Evolutionary conservation across 1,284 basidiomycete genomes (phyloP), one percentile per base, ranked within the genome.

Genomic region (Tilletia setariae): DNA sequence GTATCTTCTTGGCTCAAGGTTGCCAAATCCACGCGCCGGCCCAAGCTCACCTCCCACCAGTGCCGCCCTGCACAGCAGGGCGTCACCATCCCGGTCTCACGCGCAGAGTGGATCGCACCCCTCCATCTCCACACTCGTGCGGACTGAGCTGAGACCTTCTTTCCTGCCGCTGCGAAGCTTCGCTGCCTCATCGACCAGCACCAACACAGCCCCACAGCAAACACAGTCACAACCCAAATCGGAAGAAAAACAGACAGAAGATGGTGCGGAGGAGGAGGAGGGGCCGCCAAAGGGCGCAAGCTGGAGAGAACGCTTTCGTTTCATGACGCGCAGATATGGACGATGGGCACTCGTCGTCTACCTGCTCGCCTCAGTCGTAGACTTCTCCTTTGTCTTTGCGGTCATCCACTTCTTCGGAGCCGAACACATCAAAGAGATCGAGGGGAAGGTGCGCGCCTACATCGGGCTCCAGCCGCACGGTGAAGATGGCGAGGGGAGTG

Each of bases 331-430:
- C n/a, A 73, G 75, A 16, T 82, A 82, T 61, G 80, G 80, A 28
- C 81, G 79, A 78, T 82, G 79, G 79, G 79, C 80, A 0, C 68
- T 81, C 0, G 79, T 72, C 32, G 73, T 82, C n/a, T 82, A 82
- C 69, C 63, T 78, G 6, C 65, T 72, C 23, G 69, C 76, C 15
- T 74, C 72, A 1, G 21, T 67, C 6, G 71, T 80, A 43, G 80
- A 82, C 61, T 70, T 76, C 23, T 71, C 73, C 32, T 85, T 95
- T 74, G 88, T 90, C 0, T 96, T 97, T 81, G 87, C 89, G 40
- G 88, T 88, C 62, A 89, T 98, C 79, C 92, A 94, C 79, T 84
- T 93, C 62, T 85, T 95, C 44, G 95, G 95, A 49, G 93, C 93
- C 0, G 93, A 97, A 67, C 89, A 92, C 74, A 93, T 98, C 69